Evolutionary conservation across 2,329 filamentous ascomycete genomes (phyloP), one percentile per base, ranked within the genome.

Genomic region (Colletotrichum kahawae): DNA sequence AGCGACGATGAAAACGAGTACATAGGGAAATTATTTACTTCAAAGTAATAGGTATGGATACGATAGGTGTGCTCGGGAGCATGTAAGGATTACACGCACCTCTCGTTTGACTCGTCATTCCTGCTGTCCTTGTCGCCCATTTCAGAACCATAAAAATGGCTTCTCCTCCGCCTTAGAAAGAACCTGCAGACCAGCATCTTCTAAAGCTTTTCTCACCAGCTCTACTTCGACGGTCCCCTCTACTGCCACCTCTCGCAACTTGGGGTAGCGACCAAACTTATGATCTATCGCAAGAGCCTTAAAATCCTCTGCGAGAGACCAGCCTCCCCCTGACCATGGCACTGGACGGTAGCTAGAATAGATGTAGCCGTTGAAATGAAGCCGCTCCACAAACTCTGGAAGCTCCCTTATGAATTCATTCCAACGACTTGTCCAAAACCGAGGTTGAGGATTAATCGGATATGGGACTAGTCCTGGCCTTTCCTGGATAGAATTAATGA

Each of bases 361-460:
- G 18, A 43, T 9, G 8, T 4, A 6, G 5, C 38, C 38, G 18
- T 2, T 4, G n/a, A 51, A 51, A 2, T 51, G 43, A 21, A 51
- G n/a, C 12, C 43, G 43, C 43, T 51, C 43, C n/a, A 51, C 43
- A 1, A n/a, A 51, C 43, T 51, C 43, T 1, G 43, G 43, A 21
- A 51, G 43, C n/a, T 0, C 21, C 43, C 10, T 13, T 10, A 51
- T 21, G 43, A 51, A 51, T 13, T 51, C 43, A 24, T 51, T 51
- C 0, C 43, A 51, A 1, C 2, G n/a, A n/a, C n/a, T 51, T 21
- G 10, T 51, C 43, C 43, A 51, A 13, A 1, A 0, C 5, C 7
- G 2, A 21, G 1, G 43, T 21, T 0, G 0, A 2, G 43, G n/a
- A 1, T 13, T 21, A 24, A 13, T 10, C 43, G 43, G 43, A 1